These are phyloP conservation scores for Centrapalus pauciflorus DNA, from an alignment of 129 eudicot genomes.

Conservation along the genomic window DNA sequence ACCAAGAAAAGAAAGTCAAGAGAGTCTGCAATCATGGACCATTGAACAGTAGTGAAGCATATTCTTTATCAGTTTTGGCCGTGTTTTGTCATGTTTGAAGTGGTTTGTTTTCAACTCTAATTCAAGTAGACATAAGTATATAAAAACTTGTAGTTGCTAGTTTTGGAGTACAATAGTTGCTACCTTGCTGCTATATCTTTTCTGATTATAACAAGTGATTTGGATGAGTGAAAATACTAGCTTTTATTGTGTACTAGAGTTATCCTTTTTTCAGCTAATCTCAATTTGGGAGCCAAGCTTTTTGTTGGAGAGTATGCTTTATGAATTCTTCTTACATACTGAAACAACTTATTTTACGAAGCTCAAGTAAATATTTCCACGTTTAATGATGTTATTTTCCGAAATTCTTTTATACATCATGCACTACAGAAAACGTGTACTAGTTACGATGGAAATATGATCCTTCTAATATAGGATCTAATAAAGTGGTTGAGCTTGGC, in stretches of 20 bases:
- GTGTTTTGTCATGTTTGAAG: constrained; percentile 5
- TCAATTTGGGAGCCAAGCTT: too few species aligned
- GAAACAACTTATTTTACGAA: not conserved
- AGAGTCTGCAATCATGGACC: constrained; percentile 24
- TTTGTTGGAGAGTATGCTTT: not conserved
- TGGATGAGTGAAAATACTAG: not conserved
- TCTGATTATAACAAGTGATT: not conserved
- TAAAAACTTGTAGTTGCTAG: not conserved
- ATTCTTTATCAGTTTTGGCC: not conserved
- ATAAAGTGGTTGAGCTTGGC: too few species aligned
- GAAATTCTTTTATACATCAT: too few species aligned
- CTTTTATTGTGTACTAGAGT: not conserved
- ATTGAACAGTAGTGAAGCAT: constrained; percentile 15
- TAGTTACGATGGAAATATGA: not conserved
- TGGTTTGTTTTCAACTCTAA: not conserved
- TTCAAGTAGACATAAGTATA: not conserved
- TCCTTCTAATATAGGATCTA: not conserved
- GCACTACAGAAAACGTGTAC: too few species aligned
- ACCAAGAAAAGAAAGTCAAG: constrained; percentile 14
- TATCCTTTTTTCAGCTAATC: not conserved
- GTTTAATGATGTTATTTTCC: too few species aligned
- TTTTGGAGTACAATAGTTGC: not conserved
- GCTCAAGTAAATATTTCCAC: not conserved
- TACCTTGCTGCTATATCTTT: not conserved
- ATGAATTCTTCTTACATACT: not conserved